Base-by-base conservation (phyloP, 306 rosid species). In the Corylus americana region DNA sequence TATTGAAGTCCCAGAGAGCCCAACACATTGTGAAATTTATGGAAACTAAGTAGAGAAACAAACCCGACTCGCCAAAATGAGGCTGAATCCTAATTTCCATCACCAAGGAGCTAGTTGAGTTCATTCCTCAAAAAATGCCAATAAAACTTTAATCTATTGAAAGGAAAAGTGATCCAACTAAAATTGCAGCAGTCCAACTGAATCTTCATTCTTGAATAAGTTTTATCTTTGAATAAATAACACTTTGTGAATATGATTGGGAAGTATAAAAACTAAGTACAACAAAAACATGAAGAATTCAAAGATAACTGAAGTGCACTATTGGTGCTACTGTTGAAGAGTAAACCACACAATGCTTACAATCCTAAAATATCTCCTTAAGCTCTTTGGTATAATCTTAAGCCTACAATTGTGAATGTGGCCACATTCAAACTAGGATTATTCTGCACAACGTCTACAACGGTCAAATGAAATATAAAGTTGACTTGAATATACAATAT, bases 81-180 rank as follows among this genome's bases (percentile, higher is more conserved):
- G 67, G 61, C 27, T 14, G 45, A 27, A 58, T 20, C 63, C 50
- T 11, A 77, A 59, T 13, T 80, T 58, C 62, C 76, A 70, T 13
- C 7, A 7, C 69, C 51, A 64, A 79, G 39, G 20, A 16, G 58
- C 10, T 55, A 51, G 53, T 18, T 22, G 12, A 73, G 29, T 58
- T 57, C 50, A 45, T 59, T 35, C 47, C 20, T 68, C 75, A 44
- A 75, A 42, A 18, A 18, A 37, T 9, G 20, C n/a, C 13, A 2
- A 64, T 64, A 17, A 39, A 64, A 64, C 48, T 64, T 45, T 72
- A 63, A 35, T 55, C 37, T 45, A 53, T 35, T 17, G 22, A 25
- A 48, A 20, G 48, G 39, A 16, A 67, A 76, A 74, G 61, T 57
- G 76, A 22, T 47, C 70, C 70, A 64, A 64, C 70, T 64, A 35